Evolutionary conservation across 441 rosid species (phyloP), one percentile per base, ranked within the genome.

Genomic region (Omphalea diandra): DNA sequence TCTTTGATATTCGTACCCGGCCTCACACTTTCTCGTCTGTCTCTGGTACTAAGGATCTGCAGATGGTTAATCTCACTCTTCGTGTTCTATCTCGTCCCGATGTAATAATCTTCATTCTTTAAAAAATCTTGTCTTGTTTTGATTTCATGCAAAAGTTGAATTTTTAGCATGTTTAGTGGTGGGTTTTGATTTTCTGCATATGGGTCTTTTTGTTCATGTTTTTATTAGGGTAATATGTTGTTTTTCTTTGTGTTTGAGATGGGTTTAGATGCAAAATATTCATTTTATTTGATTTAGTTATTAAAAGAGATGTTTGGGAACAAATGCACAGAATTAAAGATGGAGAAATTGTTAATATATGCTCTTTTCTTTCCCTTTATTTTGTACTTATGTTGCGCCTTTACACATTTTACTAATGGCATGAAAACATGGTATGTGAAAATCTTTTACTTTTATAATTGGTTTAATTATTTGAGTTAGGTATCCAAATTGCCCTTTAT

Each of bases 1-100:
- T 92, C 75, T 94, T 88, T 67, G 98, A 94, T 66, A 90, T 94
- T 74, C 90, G 98, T 33, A 90, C 96, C 36, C 80, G 87, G 27
- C 98, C 98, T 7, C 97, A 95, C 81, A 90, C 97, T 2, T 95
- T 95, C 87, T 92, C 99, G 17, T 90, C 98, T 47, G 49, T 89
- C 61, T 95, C 98, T 8, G 99, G 99, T 20, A 92, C 99, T 7
- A 95, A 95, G 77, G 98, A 95, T 85, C 96, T 95, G 15, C 99
- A 95, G 90, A 95, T 92, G 99, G 99, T 92, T 52, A 90, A 90
- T 67, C 98, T 95, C 67, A 90, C 95, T 33, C 99, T 94, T 63
- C 96, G 98, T 57, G 89, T 95, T 40, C 98, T 92, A 76, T 89
- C 99, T 35, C 97, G 90, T 20, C 99, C 98, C 1, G 87, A 94